Evolutionary conservation across 1,139 yeast genomes (phyloP), one percentile per base, ranked within the genome.

Genomic region (Yamadazyma sp.): DNA sequence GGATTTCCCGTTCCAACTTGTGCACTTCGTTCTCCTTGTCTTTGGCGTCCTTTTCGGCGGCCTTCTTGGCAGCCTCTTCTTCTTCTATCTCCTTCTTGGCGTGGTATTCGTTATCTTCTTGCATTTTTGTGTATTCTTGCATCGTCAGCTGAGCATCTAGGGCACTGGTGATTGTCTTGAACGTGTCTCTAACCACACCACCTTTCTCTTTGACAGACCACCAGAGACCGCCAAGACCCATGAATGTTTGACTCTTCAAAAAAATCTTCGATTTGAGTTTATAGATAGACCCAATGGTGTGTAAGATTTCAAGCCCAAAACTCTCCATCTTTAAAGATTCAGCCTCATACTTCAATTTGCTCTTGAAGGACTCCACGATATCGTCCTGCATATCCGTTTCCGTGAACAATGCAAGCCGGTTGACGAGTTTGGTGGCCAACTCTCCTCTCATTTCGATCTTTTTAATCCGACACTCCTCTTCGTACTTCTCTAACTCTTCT

Each of bases 271-370:
- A 78, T 55, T 88, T 88, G 50, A 84, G 74, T 48, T 74, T 72
- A 61, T 91, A 91, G 7, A 87, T 80, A 29, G 75, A 69, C 14
- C 98, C 98, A 42, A 91, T 80, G 1, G 96, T 77, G 56, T 91
- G 97, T 42, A 92, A 74, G 34, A 91, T 83, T 58, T 91, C 96
- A 38, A 89, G 68, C 7, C 98, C 98, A 65, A 91, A 92, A 38
- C 96, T 87, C 62, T 91, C 98, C 86, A 88, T 82, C 58, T 91
- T 91, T 46, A 92, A 75, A 34, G 85, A 75, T 55, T 89, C 95
- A 1, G 96, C 96, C 61, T 91, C 97, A 48, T 84, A 77, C 48
- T 74, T 76, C 55, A 86, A 77, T 60, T 89, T 88, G 40, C 75
- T 77, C 45, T 73, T 71, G 61, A 88, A 91, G 1, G 95, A 79